Conservation (phyloP, 345 rosid species). For the Eucalyptus regnans region DNA sequence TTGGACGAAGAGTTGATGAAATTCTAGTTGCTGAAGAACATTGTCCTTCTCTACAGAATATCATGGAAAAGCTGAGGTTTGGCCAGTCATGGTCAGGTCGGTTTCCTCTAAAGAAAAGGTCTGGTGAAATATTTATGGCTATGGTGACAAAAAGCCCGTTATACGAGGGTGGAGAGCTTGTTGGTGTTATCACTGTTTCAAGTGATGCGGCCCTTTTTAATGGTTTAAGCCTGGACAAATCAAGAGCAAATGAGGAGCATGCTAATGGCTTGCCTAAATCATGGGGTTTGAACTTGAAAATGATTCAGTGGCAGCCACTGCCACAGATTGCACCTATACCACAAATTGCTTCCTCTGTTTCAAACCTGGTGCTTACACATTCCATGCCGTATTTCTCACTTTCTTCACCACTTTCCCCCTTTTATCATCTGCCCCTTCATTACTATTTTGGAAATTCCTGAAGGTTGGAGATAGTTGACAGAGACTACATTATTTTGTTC, state of each 20-base stretch:
- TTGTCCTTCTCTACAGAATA: conserved; percentile 13
- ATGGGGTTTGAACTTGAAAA: conserved; percentile 26
- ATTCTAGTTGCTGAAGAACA: conserved; percentile 57
- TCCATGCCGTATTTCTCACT: not conserved
- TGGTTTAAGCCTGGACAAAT: conserved; percentile 17
- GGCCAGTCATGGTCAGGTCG: conserved; percentile 81
- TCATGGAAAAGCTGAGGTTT: conserved; percentile 26
- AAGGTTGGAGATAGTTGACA: not conserved
- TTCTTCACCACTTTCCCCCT: not conserved
- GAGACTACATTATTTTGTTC: not conserved
- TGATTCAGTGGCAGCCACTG: conserved; percentile 45
- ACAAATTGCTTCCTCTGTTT: conserved; percentile 57
- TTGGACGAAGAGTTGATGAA: conserved; percentile 37
- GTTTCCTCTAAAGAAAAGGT: conserved; percentile 65
- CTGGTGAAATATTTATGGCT: conserved; percentile 65
- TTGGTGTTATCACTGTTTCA: conserved; percentile 60
- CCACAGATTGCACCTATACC: conserved; percentile 37
- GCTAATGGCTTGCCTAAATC: conserved; percentile 5
- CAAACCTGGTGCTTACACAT: conserved; percentile 60
- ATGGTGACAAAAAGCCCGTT: conserved; percentile 55
- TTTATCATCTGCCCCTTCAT: not conserved
- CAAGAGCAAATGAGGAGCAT: conserved; percentile 8
- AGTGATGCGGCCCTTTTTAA: conserved; percentile 56
- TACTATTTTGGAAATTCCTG: not conserved
- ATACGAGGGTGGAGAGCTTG: conserved; percentile 53